These are phyloP conservation scores for Helminthosporium solani DNA, from an alignment of 2,329 filamentous ascomycete genomes.

Conservation along the genomic window DNA sequence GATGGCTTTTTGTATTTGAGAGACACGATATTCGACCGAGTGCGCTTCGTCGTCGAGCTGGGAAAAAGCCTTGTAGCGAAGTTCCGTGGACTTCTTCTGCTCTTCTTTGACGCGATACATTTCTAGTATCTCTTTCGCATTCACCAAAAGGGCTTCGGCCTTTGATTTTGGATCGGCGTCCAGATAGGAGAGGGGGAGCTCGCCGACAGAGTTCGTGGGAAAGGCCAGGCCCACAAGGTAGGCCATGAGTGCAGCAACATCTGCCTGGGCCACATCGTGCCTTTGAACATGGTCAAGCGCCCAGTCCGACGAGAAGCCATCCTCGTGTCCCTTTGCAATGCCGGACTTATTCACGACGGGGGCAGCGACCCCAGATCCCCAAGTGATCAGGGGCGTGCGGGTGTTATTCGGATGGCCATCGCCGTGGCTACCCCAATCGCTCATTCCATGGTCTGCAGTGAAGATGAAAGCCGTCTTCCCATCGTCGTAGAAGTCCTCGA, in stretches of 20 bases:
- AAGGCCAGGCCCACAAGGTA: slow-evolving; percentile 86
- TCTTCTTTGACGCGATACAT: slow-evolving; percentile 96
- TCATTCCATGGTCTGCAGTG: slow-evolving; percentile 98
- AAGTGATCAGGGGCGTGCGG: slow-evolving; percentile 84
- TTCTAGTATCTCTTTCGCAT: slow-evolving; percentile 83
- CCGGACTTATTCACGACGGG: slow-evolving; percentile 61
- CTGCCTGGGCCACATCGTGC: slow-evolving; percentile 90
- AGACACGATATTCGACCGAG: slow-evolving; percentile 66
- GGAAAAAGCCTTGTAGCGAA: slow-evolving; percentile 75
- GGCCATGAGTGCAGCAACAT: slow-evolving; percentile 93
- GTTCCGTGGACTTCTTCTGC: slow-evolving; percentile 71
- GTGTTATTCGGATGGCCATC: slow-evolving; percentile 98
- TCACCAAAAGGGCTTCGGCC: slow-evolving; percentile 79
- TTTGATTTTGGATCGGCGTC: slow-evolving; percentile 72
- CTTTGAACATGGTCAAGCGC: slow-evolving; percentile 74
- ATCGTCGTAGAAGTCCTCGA: slow-evolving; percentile 80
- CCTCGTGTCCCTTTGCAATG: slow-evolving; percentile 79
- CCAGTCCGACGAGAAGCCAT: slow-evolving; percentile 86
- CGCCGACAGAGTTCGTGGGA: slow-evolving; percentile 93
- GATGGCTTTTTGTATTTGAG: slow-evolving; percentile 68
- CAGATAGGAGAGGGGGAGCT: slow-evolving; percentile 82
- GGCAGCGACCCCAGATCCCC: slow-evolving; percentile 86
- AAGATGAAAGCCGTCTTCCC: slow-evolving; percentile 92
- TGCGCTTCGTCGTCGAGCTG: slow-evolving; percentile 65
- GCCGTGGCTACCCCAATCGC: slow-evolving; percentile 97